Evolutionary conservation across 352 stramenopile genomes (phyloP), one percentile per base, ranked within the genome.

Genomic region (Pythium periplocum): DNA sequence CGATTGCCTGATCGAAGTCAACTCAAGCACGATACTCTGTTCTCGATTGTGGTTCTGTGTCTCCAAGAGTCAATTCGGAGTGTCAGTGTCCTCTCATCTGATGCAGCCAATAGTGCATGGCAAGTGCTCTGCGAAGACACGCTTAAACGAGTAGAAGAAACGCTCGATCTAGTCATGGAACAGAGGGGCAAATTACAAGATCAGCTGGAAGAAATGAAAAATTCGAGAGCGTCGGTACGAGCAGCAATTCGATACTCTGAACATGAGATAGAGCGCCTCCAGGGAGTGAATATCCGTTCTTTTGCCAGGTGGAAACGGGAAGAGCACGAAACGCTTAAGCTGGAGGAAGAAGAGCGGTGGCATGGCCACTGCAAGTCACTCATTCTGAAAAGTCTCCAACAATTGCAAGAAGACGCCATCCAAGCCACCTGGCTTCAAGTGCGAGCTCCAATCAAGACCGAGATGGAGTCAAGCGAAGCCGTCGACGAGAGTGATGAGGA

Each of bases 311-410:
- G 57, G 57, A 47, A 68, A 30, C 55, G 71, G 0, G 71, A 78
- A 42, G 55, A 61, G 45, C 31, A 57, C 2, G 71, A 81, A 35
- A 62, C 70, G 38, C 35, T 46, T 3, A 57, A 68, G n/a, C 50
- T 75, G 2, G 68, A 76, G 49, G 39, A 59, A 12, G 71, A 81
- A 38, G 71, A 75, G 36, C 54, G 39, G 17, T 81, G 71, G 71
- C 71, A 81, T 32, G 68, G 68, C 7, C 57, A 81, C 43, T 81
- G 68, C 50, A 81, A 81, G 37, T 45, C 68, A 40, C 63, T 81
- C 4, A 51, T 78, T 37, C 44, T 78, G 12, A 53, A 48, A 30
- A 73, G 57, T n/a, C 12, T 81, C n/a, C 30, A 40, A 1, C 46
- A 61, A 10, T 33, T 81, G 2, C 49, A 60, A 4, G 40, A 49